Evolutionary conservation across 2,329 filamentous ascomycete species (phyloP).

Genomic region (Colletotrichum sp.): DNA sequence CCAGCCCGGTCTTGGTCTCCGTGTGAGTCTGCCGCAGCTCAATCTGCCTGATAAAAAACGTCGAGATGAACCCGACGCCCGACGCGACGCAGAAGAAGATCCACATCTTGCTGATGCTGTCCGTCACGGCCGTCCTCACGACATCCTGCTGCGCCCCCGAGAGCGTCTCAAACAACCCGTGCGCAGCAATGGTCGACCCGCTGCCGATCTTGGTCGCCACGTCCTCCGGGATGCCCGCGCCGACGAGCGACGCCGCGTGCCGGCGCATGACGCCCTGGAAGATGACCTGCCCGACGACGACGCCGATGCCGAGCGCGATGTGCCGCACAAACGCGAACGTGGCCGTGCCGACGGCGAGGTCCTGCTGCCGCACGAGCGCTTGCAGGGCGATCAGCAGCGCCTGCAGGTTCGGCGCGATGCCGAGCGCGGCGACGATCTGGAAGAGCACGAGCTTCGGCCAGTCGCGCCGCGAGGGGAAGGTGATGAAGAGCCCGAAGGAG

Average conservation of each 20-base stretch:
- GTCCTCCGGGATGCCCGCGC: constrained; percentile 50
- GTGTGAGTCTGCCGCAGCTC: constrained; percentile 58
- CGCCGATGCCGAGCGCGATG: constrained; percentile 69
- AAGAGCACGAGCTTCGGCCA: constrained; percentile 64
- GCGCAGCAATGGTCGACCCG: constrained; percentile 63
- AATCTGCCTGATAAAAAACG: constrained; percentile 52
- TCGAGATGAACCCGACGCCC: constrained; percentile 50
- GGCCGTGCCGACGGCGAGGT: constrained; percentile 72
- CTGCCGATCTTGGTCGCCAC: constrained; percentile 59
- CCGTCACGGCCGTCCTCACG: constrained; percentile 52
- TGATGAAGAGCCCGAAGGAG: constrained; percentile 68
- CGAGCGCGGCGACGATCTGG: constrained; percentile 67
- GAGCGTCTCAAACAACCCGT: constrained; percentile 59
- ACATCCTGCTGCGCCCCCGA: constrained; percentile 45
- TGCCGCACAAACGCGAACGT: constrained; percentile 73
- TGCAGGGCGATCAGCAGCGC: constrained; percentile 72
- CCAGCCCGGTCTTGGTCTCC: constrained; percentile 53
- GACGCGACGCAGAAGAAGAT: constrained; percentile 59
- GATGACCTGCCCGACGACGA: constrained; percentile 78
- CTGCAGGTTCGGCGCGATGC: constrained; percentile 73
- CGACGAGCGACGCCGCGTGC: constrained; percentile 52
- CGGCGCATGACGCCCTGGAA: constrained; percentile 77
- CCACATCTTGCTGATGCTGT: constrained; percentile 58
- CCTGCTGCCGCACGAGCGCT: constrained; percentile 62
- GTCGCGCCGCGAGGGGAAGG: constrained; percentile 60